A percentile compares a stretch with the other conserved stretches of the same genome.
Conservation (phyloP, 345 rosid species). For the Euphorbia tirucalli region DNA sequence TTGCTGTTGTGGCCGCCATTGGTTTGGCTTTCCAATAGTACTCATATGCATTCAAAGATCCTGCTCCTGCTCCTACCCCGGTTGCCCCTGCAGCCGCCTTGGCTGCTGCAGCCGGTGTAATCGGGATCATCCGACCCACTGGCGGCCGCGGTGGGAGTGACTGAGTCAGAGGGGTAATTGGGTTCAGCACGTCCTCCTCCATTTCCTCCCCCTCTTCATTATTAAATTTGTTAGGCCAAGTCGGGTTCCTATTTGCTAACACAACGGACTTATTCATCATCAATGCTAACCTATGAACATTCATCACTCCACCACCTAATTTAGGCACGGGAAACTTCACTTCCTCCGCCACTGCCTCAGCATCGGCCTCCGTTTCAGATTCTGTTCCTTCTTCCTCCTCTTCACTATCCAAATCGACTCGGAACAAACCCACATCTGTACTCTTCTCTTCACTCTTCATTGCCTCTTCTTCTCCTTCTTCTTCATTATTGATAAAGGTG, state of each 20-base stretch:
- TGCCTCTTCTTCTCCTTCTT: conserved; percentile 29
- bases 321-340: conserved; percentile 28
- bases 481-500: conserved; percentile 37
- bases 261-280: conserved; percentile 49
- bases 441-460: not conserved
- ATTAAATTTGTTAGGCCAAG: conserved; percentile 43
- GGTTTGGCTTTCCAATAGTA: conserved; percentile 58
- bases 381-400: conserved; percentile 20
- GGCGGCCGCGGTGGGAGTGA: conserved; percentile 61
- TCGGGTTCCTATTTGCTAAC: conserved; percentile 42
- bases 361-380: not conserved
- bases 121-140: conserved; percentile 38
- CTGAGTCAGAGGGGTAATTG: conserved; percentile 39
- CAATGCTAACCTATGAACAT: conserved; percentile 55
- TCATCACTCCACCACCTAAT: conserved; percentile 33
- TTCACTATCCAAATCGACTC: conserved; percentile 12
- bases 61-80: conserved; percentile 22
- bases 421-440: conserved; percentile 10
- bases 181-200: conserved; percentile 27
- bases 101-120: conserved; percentile 23
- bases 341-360: conserved; percentile 9
- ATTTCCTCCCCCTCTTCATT: conserved; percentile 19
- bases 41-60: conserved; percentile 59
- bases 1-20: conserved; percentile 15
- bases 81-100: conserved; percentile 11